Percentiles rank a stretch among this genome's conserved stretches.
These are phyloP conservation scores for Haplosporangium gracile DNA, from an alignment of 192 early-diverging fungal genomes.

Conservation along the genomic window DNA sequence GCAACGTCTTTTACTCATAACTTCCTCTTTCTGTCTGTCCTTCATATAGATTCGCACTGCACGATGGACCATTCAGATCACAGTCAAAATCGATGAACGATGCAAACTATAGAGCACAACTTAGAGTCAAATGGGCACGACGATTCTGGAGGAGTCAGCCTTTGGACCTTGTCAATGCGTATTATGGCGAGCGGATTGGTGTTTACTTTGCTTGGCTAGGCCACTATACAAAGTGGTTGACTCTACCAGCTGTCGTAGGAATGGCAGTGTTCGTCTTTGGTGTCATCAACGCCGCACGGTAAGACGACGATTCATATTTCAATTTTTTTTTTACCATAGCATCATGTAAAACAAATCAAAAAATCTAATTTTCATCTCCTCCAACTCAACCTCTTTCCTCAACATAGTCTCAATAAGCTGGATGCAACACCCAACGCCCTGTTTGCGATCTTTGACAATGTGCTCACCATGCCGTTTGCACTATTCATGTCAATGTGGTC, in stretches of 20 bases:
- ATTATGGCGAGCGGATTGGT: constrained; percentile 76
- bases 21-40: neutral
- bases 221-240: constrained; percentile 72
- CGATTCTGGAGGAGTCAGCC: constrained; percentile 59
- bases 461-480: constrained; percentile 67
- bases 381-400: too few species aligned
- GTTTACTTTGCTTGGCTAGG: constrained; percentile 79
- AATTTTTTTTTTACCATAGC: neutral
- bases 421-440: constrained; percentile 37
- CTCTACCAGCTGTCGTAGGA: constrained; percentile 63
- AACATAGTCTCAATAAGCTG: constrained; percentile 28
- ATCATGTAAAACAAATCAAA: neutral
- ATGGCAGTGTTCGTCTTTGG: constrained; percentile 68
- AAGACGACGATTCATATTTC: neutral
- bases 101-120: constrained; percentile 53
- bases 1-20: neutral
- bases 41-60: constrained; percentile 57
- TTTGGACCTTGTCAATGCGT: constrained; percentile 60
- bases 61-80: constrained; percentile 63
- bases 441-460: constrained; percentile 72
- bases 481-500: constrained; percentile 75
- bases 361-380: neutral
- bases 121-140: constrained; percentile 59
- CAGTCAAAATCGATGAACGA: constrained; percentile 10
- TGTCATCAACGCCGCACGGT: constrained; percentile 46